These are phyloP conservation scores for Pythium volutum DNA, from an alignment of 352 stramenopile species.

Conservation along the genomic window DNA sequence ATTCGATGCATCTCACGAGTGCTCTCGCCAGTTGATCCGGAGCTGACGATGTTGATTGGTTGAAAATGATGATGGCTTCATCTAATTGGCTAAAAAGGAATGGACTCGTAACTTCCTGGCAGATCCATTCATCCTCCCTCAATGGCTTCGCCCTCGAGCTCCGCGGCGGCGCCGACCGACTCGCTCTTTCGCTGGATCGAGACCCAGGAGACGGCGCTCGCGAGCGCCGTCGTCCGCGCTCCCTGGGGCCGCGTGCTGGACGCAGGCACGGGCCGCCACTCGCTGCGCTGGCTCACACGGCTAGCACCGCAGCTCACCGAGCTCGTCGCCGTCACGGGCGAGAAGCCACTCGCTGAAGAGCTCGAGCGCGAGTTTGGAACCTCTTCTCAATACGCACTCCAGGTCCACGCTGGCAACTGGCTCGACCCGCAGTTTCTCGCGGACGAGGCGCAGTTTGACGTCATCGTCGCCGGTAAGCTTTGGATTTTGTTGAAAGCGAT, in stretches of 20 bases:
- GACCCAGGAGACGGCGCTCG: slow-evolving; percentile 27
- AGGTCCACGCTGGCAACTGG: slow-evolving; percentile 55
- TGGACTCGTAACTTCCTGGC: background rate
- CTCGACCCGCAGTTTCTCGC: slow-evolving; percentile 38
- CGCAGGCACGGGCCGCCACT: slow-evolving; percentile 77
- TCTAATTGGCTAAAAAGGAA: slow-evolving; percentile 11
- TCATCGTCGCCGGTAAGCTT: slow-evolving; percentile 47
- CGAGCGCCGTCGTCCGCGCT: background rate
- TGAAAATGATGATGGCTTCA: too few species aligned
- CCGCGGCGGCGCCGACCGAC: slow-evolving; percentile 25
- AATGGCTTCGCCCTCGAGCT: slow-evolving; percentile 8
- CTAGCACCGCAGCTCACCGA: slow-evolving; percentile 36
- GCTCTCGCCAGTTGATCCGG: too few species aligned
- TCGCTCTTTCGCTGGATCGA: slow-evolving; percentile 55
- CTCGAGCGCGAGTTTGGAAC: slow-evolving; percentile 26
- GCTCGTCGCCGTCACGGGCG: slow-evolving; percentile 52
- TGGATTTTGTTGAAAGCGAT: too few species aligned
- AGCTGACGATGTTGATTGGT: background rate
- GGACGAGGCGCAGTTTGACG: slow-evolving; percentile 41
- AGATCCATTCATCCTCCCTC: slow-evolving; percentile 1
- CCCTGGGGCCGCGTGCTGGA: slow-evolving; percentile 62
- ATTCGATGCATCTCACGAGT: too few species aligned
- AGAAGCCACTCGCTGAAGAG: slow-evolving; percentile 36
- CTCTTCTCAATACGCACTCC: slow-evolving; percentile 10
- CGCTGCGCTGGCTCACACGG: slow-evolving; percentile 71